Evolutionary conservation across 352 stramenopile genomes (phyloP).

Genomic region (Phytophthora aleatoria): DNA sequence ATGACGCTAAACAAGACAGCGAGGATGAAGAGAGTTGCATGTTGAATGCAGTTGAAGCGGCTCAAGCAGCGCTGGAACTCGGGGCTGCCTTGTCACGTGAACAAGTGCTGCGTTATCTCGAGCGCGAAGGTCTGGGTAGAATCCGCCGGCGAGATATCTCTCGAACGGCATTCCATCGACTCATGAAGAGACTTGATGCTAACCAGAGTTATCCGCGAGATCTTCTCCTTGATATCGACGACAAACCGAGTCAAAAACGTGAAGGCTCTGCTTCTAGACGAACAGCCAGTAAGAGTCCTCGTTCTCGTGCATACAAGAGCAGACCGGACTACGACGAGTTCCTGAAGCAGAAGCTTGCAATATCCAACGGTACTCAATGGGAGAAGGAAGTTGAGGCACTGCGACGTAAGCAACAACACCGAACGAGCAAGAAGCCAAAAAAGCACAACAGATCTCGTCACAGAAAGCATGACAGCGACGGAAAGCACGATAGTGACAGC

Average conservation of each 20-base stretch:
- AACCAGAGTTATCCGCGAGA: constrained; percentile 34
- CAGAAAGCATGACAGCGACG: constrained; percentile 22
- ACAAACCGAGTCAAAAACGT: neutral
- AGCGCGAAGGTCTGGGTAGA: constrained; percentile 47
- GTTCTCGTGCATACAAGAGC: constrained; percentile 40
- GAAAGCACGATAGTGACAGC: constrained; percentile 18
- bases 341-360: constrained; percentile 20
- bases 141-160: constrained; percentile 43
- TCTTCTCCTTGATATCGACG: constrained; percentile 26
- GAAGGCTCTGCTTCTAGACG: neutral
- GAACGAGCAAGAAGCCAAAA: constrained; percentile 5
- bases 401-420: constrained; percentile 20
- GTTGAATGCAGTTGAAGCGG: constrained; percentile 54
- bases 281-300: constrained; percentile 21
- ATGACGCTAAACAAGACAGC: constrained; percentile 30
- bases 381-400: constrained; percentile 30
- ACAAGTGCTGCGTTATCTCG: constrained; percentile 64
- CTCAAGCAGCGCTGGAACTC: constrained; percentile 76
- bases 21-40: constrained; percentile 32
- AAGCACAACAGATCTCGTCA: constrained; percentile 6
- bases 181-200: constrained; percentile 49
- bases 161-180: constrained; percentile 37
- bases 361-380: constrained; percentile 26
- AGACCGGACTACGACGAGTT: constrained; percentile 61
- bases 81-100: constrained; percentile 61